phyloP scores from a whole-genome alignment of 805 yeast species.

The Lachancea kluyveri region DNA sequence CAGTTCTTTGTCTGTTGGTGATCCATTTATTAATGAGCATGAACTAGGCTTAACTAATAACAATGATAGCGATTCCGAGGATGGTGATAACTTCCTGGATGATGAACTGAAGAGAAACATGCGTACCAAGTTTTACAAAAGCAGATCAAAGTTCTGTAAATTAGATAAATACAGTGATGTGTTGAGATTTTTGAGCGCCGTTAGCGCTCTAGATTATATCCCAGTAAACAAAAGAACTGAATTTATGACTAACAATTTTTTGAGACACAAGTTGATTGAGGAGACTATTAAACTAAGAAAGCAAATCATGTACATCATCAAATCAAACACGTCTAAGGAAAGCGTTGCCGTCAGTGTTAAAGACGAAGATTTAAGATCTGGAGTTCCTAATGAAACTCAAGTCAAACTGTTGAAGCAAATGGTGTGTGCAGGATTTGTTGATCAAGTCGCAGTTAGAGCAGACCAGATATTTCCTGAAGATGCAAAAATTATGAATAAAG shows the following conservation, averaged over 20 bases:
- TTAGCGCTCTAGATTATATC: slow-evolving; percentile 82
- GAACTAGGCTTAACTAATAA: slow-evolving; percentile 54
- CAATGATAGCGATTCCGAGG: slow-evolving; percentile 28
- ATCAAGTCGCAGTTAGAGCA: slow-evolving; percentile 81
- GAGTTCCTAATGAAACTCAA: slow-evolving; percentile 64
- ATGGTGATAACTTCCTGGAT: slow-evolving; percentile 20
- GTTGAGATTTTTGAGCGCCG: slow-evolving; percentile 66
- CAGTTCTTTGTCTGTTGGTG: slow-evolving; percentile 89
- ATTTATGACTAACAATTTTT: slow-evolving; percentile 56
- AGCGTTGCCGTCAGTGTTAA: slow-evolving; percentile 44
- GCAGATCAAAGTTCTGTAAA: slow-evolving; percentile 54
- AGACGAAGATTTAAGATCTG: slow-evolving; percentile 44
- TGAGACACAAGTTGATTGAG: slow-evolving; percentile 76
- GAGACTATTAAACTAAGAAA: slow-evolving; percentile 77
- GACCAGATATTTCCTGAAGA: slow-evolving; percentile 63
- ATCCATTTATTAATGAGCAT: slow-evolving; percentile 72
- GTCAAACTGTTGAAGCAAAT: slow-evolving; percentile 80
- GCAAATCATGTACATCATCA: slow-evolving; percentile 73
- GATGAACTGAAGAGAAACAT: slow-evolving; percentile 36
- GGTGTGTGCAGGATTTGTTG: slow-evolving; percentile 87
- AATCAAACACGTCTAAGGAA: slow-evolving; percentile 55
- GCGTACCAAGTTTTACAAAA: slow-evolving; percentile 48
- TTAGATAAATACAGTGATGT: slow-evolving; percentile 75
- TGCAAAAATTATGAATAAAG: slow-evolving; percentile 49
- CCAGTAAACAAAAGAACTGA: slow-evolving; percentile 37